Evolutionary conservation across 345 rosid species (phyloP), one percentile per base, ranked within the genome.

Genomic region (Combretum micranthum): DNA sequence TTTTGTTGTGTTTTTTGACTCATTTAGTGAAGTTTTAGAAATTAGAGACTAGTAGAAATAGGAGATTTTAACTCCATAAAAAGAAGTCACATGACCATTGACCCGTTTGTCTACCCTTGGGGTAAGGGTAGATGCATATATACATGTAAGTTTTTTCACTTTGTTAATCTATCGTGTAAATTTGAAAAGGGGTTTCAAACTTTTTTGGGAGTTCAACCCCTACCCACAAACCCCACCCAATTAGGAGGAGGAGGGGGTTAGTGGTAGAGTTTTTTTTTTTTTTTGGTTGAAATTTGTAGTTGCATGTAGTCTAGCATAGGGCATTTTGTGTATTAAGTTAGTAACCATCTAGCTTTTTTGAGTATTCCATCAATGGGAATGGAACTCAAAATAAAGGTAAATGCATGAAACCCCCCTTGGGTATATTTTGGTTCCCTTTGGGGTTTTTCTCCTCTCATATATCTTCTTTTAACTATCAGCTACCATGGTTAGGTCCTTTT

Each of bases 401-500:
- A 61, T 89, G 87, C 90, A 84, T 84, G 70, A 37, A 52, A 82
- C 75, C 84, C 83, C 74, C 53, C 21, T n/a, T n/a, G 90, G 97
- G 95, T 61, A 84, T 90, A 86, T 90, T 86, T 90, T 70, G 88
- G 73, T 81, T 84, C 85, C 89, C 83, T 69, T 11, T 66, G 76
- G 86, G 81, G n/a, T 83, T 83, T 78, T 77, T 76, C 80, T 72
- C 62, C n/a, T n/a, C n/a, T n/a, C n/a, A n/a, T n/a, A 69, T 72
- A 50, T 32, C 47, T 52, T 18, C 22, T 61, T 59, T 42, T 32
- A 57, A 25, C 48, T 77, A 68, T 66, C 91, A 71, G 39, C 39
- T 7, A 79, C 97, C 95, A 90, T 86, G 97, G 97, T 90, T 90
- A 86, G 90, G 92, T 69, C 66, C 48, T 66, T 65, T n/a, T n/a